Percentiles rank a stretch among this genome's conserved stretches.
phyloP scores from a whole-genome alignment of 139 green algal species.

The Trebouxia sp. region DNA sequence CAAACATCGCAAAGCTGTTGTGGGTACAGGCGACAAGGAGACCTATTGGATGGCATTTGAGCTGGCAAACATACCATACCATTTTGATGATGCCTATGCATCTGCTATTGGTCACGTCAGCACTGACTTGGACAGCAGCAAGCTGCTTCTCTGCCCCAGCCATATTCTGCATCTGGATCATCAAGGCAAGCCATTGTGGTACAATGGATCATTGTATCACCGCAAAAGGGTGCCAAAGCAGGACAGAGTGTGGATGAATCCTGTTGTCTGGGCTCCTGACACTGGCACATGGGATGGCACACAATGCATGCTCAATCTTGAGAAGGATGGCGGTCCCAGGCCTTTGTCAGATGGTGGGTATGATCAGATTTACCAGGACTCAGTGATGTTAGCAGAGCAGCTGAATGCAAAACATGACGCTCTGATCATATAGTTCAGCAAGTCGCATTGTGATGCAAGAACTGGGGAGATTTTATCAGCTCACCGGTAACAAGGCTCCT shows the following conservation, averaged over 20 bases:
- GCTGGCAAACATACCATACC: not conserved
- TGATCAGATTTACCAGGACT: not conserved
- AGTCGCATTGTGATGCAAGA: too few relatives aligned
- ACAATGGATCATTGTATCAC: conserved; percentile 1
- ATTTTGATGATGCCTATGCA: not conserved
- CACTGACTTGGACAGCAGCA: not conserved
- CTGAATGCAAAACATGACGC: not conserved
- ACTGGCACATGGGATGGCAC: not conserved
- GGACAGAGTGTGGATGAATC: not conserved
- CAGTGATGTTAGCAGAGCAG: not conserved
- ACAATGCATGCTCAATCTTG: not conserved
- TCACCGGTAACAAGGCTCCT: too few relatives aligned
- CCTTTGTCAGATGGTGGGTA: not conserved
- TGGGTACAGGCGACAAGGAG: not conserved
- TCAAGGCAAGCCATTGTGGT: not conserved
- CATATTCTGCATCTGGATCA: not conserved
- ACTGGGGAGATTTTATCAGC: too few relatives aligned
- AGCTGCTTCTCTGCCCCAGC: not conserved
- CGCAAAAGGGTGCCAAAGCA: not conserved
- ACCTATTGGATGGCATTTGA: not conserved
- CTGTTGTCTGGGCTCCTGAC: not conserved
- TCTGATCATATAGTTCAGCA: not conserved
- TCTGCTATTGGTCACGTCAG: not conserved
- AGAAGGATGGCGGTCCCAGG: not conserved
- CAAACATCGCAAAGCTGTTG: not conserved